Base-by-base conservation (phyloP, 2,329 filamentous ascomycete genomes). In the Proliferodiscus dingleyae region DNA sequence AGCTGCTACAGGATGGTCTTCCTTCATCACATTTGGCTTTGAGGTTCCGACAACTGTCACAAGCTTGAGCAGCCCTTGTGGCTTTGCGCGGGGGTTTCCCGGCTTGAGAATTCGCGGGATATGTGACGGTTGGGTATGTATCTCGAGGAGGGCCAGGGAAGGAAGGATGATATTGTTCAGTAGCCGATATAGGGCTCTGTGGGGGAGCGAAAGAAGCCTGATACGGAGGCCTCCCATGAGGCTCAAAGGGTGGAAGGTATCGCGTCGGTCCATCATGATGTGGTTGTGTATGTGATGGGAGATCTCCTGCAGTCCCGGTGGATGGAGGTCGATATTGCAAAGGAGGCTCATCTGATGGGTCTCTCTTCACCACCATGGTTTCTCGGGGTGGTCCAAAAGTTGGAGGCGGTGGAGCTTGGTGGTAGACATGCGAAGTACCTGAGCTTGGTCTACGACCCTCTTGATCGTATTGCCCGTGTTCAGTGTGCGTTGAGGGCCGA, bases 1-100 rank as follows among this genome's bases (percentile, higher is more conserved):
- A 98, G 59, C 84, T 88, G 62, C 89, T 91, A 58, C 86, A 85
- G 2, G 86, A 37, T 15, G 60, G 89, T 54, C 85, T 82, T 9
- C 83, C 82, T 70, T 95, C 89, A 59, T 95, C 89, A 64, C 89
- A 95, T 67, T 95, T 95, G 11, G 89, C 89, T 66, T 95, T 95
- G 30, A 91, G 77, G 50, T 86, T 78, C 47, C 89, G 82, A 67
- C 89, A 95, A 65, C 85, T 87, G 61, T 95, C 89, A 66, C 93
- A 98, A 29, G 93, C 93, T 83, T 95, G 58, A 34, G 61, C 57
- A 2, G 61, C 62, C 24, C 58, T 50, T 45, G 58, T 56, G 16
- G 60, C 56, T 44, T 63, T 64, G 41, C 56, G 57, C 40, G 49
- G 47, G 18, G 53, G 37, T 28, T 51, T 43, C 40, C 53, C 38